A percentile compares a stretch with the other conserved stretches of the same genome.
These are phyloP conservation scores for Picea abies DNA, from an alignment of 83 land plant species.

Conservation along the genomic window DNA sequence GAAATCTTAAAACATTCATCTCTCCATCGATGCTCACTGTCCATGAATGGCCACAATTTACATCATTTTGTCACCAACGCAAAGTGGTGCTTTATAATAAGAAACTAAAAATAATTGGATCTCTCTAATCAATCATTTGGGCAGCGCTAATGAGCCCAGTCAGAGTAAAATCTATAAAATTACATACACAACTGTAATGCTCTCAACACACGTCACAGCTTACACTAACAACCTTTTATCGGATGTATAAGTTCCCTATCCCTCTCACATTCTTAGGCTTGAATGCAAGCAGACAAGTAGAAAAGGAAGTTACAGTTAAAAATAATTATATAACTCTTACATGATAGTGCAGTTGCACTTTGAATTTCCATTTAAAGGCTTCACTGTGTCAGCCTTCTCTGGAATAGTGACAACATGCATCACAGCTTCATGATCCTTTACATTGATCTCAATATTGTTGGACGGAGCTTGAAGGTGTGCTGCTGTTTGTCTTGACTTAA, in stretches of 20 bases:
- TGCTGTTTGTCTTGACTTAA: constrained; percentile 18
- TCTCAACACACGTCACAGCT: constrained; percentile 4
- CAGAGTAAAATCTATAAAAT: constrained; percentile 15
- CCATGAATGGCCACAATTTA: constrained; percentile 21
- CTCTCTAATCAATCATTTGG: constrained; percentile 21
- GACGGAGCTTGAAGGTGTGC: constrained; percentile 21
- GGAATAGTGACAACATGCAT: constrained; percentile 24
- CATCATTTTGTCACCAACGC: constrained; percentile 20
- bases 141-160: constrained; percentile 15
- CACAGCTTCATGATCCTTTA: constrained; percentile 19
- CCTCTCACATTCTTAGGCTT: neutral
- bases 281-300: constrained; percentile 14
- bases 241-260: constrained; percentile 7
- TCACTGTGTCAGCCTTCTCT: constrained; percentile 34
- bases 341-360: constrained; percentile 81
- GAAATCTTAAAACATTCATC: constrained; percentile 11
- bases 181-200: constrained; percentile 19
- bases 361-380: constrained; percentile 64
- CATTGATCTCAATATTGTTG: constrained; percentile 10
- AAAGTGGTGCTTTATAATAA: constrained; percentile 13
- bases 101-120: constrained; percentile 18
- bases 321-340: constrained; percentile 31
- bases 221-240: constrained; percentile 14
- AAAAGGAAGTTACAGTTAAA: constrained; percentile 10
- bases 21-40: constrained; percentile 4